Evolutionary conservation across 164 flowering plant genomes (phyloP), one percentile per base, ranked within the genome.

Genomic region (Stephania cephalantha): DNA sequence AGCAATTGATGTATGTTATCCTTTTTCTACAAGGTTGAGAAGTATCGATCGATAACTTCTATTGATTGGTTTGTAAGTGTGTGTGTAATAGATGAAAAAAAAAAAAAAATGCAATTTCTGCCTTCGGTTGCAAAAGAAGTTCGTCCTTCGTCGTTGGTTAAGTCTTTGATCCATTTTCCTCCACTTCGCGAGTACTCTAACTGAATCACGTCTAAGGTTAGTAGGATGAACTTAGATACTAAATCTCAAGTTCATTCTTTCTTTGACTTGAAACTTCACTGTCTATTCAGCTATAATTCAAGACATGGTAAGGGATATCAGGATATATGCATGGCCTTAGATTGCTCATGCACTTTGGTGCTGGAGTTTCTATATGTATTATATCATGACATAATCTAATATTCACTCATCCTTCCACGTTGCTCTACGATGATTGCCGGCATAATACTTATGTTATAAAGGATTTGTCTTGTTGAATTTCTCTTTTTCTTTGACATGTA

Each of bases 1-100:
- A 50, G 77, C 72, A 42, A 44, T 30, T 53, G 17, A 29, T 63
- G 20, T 74, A 10, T 64, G 61, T 29, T 30, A 11, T 18, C 53
- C 42, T 53, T 29, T 10, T 69, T 61, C 13, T 52, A 55, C 9
- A 73, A 31, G 68, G 45, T 44, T 73, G 72, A 46, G 69, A 42
- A 71, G 42, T 69, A 67, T 69, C 25, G 31, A 55, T 69, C 68
- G 73, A 71, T 65, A 69, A 73, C 50, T 68, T 58, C 55, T 29
- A n/a, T 71, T 58, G 30, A 22, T 61, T 61, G 66, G 20, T 61
- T 6, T 5, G 66, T 61, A 61, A 61, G 25, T 61, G 66, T 61
- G 25, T 61, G 66, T 61, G 66, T 61, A 61, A 58, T 18, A n/a
- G 25, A 61, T 61, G 2, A 18, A n/a, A 2, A 61, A 4, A 18